Percentiles rank a stretch among this genome's conserved stretches.
phyloP scores from a whole-genome alignment of 2,329 filamentous ascomycete species.

The Beauveria brongniartii region DNA sequence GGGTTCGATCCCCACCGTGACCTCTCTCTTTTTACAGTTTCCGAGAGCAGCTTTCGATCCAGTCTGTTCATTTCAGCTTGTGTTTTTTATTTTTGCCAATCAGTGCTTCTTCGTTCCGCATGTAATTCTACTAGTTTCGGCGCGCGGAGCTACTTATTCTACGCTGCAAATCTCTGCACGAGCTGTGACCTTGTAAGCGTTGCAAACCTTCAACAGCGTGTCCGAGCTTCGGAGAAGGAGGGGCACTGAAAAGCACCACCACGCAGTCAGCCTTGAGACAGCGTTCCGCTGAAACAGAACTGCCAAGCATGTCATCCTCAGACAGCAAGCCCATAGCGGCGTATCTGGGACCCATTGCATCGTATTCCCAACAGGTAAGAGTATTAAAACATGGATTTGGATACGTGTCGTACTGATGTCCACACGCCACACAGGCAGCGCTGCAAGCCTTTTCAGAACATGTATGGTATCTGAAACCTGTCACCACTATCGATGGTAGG shows the following conservation, averaged over 20 bases:
- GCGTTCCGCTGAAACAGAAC: background rate
- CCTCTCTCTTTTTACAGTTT: slow-evolving; percentile 7
- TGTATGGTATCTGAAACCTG: slow-evolving; percentile 41
- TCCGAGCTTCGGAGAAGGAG: background rate
- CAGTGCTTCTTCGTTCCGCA: background rate
- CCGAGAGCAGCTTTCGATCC: too few species aligned
- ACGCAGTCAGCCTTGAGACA: background rate
- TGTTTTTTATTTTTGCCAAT: background rate
- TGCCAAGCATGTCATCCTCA: background rate
- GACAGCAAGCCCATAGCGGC: slow-evolving; percentile 10
- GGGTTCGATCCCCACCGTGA: slow-evolving; percentile 15
- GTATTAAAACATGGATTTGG: background rate
- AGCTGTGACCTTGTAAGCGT: too few species aligned
- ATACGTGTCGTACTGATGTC: background rate
- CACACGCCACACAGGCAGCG: slow-evolving; percentile 30
- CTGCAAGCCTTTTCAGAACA: slow-evolving; percentile 39
- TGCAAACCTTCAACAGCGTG: background rate
- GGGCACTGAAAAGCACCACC: background rate
- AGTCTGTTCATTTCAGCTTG: background rate
- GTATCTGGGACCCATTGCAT: slow-evolving; percentile 6
- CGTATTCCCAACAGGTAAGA: slow-evolving; percentile 11
- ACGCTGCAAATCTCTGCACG: too few species aligned
- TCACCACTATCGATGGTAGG: slow-evolving; percentile 42
- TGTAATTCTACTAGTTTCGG: background rate
- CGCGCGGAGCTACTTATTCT: too few species aligned